Percentiles rank a stretch among this genome's conserved stretches.
phyloP scores from a whole-genome alignment of 2,329 filamentous ascomycete genomes.

The Penicillium sp. region DNA sequence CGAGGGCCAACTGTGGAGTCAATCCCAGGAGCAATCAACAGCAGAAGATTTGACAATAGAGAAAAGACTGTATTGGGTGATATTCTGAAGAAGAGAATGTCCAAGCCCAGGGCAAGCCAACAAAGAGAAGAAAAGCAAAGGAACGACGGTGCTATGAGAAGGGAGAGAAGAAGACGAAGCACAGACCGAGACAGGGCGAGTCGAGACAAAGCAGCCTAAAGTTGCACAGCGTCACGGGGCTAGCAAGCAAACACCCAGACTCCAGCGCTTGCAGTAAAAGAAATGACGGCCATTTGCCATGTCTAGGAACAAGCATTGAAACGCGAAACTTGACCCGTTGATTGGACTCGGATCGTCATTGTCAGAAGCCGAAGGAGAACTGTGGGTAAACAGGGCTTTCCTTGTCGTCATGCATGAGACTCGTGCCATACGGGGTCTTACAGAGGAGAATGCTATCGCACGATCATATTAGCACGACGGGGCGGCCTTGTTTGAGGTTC shows the following conservation, averaged over 20 bases:
- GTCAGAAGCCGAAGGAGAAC: neutral
- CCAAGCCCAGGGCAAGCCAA: neutral
- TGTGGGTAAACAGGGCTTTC: slow-evolving; percentile 5
- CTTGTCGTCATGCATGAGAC: neutral
- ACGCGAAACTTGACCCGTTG: slow-evolving; percentile 6
- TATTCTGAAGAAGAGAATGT: slow-evolving; percentile 1
- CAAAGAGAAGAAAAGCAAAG: neutral
- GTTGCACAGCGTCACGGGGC: slow-evolving; percentile 21
- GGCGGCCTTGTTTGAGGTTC: neutral
- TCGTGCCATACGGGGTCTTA: slow-evolving; percentile 4
- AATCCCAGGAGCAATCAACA: neutral
- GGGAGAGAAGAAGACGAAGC: neutral
- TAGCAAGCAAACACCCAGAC: slow-evolving; percentile 10
- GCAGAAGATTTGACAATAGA: neutral
- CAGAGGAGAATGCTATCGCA: neutral
- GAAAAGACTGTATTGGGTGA: slow-evolving; percentile 3
- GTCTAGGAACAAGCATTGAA: slow-evolving; percentile 9
- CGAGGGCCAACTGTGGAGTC: slow-evolving; percentile 9
- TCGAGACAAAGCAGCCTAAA: slow-evolving; percentile 7
- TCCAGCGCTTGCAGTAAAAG: slow-evolving; percentile 16
- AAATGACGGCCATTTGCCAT: slow-evolving; percentile 9
- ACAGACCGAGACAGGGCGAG: neutral
- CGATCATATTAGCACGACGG: neutral
- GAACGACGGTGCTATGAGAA: neutral
- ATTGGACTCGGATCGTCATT: slow-evolving; percentile 5